Base-by-base conservation (phyloP, 192 early-diverging fungal genomes). In the Phlyctochytrium planicorne region DNA sequence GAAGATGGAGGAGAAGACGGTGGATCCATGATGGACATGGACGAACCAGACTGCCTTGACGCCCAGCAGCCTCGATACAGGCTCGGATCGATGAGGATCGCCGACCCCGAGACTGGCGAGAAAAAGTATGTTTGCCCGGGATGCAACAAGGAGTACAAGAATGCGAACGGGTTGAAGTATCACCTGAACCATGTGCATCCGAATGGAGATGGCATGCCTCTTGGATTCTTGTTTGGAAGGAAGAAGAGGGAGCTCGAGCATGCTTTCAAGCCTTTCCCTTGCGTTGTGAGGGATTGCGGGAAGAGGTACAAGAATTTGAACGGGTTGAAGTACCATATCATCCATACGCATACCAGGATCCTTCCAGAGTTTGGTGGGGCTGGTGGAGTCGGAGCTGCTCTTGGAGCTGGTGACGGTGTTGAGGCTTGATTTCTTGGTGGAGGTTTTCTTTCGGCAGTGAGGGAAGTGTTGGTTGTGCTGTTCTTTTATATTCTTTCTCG, bases 61-160 rank as follows among this genome's bases (percentile, higher is more conserved):
- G n/a, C n/a, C n/a, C n/a, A n/a, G n/a, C 10, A 57, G 55, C 55
- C 55, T 6, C 16, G 55, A 4, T 57, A 57, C 27, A 65, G 65
- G 31, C 59, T 72, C 25, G 70, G 70, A 0, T 60, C 57, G 17
- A n/a, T 72, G 70, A 57, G 56, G 14, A 62, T 72, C 36, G n/a
- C 59, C 47, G 70, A 72, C 61, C 64, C 63, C 3, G 64, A 65
- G 14, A 72, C 29, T 50, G 63, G 56, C 30, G 70, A 72, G 47
- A 66, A 66, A 59, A 34, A 62, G 57, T 97, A 94, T 74, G 84
- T 88, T 16, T 88, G 90, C 56, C 83, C 90, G 33, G 92, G 95
- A 33, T 98, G 96, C 81, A 91, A 91, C 72, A 98, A 98, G 75
- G 85, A 94, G 61, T 98, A 98, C 91, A 98, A 98, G 85, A 98